Conservation (phyloP, 176 grass and related monocot species). For the Themeda triandra region DNA sequence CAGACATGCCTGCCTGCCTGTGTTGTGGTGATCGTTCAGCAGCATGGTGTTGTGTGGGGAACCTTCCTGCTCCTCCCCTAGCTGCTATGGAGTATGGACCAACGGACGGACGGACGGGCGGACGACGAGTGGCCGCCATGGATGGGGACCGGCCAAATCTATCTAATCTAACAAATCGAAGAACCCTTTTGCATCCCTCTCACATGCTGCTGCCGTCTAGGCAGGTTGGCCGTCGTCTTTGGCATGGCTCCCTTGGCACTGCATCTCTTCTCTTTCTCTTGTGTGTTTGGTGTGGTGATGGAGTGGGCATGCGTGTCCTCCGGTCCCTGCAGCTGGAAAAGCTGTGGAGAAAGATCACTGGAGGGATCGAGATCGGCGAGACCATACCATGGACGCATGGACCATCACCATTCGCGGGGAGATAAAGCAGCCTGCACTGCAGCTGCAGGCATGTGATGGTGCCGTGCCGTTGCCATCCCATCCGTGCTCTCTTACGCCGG, state of each 20-base stretch:
- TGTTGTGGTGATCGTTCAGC: background rate
- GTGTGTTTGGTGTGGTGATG: no score
- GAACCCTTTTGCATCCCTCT: background rate
- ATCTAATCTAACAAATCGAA: background rate
- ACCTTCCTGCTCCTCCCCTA: background rate
- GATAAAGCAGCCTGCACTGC: no score
- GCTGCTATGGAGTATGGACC: background rate
- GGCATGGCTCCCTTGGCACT: slow-evolving; percentile 19
- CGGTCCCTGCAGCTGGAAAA: background rate
- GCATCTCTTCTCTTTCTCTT: background rate
- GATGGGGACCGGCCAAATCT: slow-evolving; percentile 19
- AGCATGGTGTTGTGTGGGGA: slow-evolving; percentile 8
- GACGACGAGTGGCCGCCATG: background rate
- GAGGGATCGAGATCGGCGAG: background rate
- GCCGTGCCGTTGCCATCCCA: background rate
- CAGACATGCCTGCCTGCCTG: background rate
- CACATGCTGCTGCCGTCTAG: slow-evolving; percentile 28
- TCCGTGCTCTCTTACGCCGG: background rate
- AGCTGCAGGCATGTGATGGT: slow-evolving; percentile 24
- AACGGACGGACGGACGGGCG: background rate
- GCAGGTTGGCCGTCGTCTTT: background rate
- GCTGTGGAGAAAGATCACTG: slow-evolving; percentile 10
- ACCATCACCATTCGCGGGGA: background rate
- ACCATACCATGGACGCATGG: slow-evolving; percentile 22
- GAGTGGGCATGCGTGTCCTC: background rate